phyloP scores from a whole-genome alignment of 768 basidiomycete species.

The Tulasnella sp. region DNA sequence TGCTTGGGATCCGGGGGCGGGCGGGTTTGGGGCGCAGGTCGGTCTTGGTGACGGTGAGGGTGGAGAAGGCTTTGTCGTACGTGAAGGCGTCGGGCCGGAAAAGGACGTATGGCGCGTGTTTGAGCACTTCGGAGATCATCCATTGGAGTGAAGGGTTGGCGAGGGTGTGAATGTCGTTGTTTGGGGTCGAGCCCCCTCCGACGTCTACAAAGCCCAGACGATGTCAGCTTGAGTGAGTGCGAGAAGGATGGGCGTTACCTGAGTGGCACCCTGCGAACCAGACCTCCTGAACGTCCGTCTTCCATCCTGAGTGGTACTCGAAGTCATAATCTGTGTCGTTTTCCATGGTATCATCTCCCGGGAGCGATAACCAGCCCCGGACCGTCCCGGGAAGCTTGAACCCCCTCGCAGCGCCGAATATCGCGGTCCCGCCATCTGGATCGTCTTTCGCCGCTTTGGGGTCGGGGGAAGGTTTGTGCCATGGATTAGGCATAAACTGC shows the following conservation, averaged over 20 bases:
- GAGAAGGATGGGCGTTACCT: conserved; percentile 41
- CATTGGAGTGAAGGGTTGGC: conserved; percentile 27
- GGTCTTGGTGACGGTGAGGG: neutral
- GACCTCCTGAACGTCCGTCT: conserved; percentile 27
- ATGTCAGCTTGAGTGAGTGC: neutral
- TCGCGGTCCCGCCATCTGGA: neutral
- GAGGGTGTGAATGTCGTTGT: conserved; percentile 7
- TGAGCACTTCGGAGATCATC: conserved; percentile 29
- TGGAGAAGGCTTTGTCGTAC: neutral
- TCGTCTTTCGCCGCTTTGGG: neutral
- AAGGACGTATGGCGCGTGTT: neutral
- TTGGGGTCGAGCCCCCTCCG: conserved; percentile 21
- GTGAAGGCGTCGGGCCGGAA: conserved; percentile 8
- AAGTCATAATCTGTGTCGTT: neutral
- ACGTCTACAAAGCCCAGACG: conserved; percentile 20
- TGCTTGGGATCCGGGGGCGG: conserved; percentile 3
- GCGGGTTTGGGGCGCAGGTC: neutral
- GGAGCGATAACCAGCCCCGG: neutral
- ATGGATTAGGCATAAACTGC: conserved; percentile 23
- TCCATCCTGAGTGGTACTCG: neutral
- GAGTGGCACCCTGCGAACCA: conserved; percentile 28
- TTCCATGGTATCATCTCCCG: neutral
- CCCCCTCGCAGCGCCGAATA: no score
- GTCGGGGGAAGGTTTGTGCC: conserved; percentile 11
- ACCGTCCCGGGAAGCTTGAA: neutral